Evolutionary conservation across 805 yeast species (phyloP), one percentile per base, ranked within the genome.

Genomic region (Schwanniomyces yamadae): DNA sequence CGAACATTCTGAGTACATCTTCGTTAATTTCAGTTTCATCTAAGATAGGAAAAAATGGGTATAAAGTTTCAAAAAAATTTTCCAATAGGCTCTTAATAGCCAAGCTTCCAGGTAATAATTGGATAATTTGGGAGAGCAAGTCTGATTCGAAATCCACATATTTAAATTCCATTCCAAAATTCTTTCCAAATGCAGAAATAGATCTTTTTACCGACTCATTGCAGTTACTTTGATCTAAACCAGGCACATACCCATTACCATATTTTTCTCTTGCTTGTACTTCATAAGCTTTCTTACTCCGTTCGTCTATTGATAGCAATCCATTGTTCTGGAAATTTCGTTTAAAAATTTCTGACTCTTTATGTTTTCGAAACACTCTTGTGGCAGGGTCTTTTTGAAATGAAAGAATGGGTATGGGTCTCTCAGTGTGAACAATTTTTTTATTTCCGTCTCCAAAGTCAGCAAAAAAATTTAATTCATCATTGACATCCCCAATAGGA

Each of bases 41-140:
- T 12, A 72, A 30, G 28, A 49, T 64, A 0, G 78, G 78, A 44
- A 58, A 57, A 40, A 61, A 67, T 1, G 75, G 73, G 42, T 70
- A 67, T 4, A 70, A 50, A 36, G 51, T 52, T 15, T 48, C 47
- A 50, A 67, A 71, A 44, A 64, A 73, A 4, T 71, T 41, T 14
- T 57, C 59, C 14, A 71, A 36, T 17, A 66, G 55, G 12, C 58
- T 33, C 63, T 65, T 66, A 4, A 63, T 45, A 3, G 63, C 46
- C 10, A 44, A 48, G 26, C 49, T 53, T 1, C 48, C 29, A 1
- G 78, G 77, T 5, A 69, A 43, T 0, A 56, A 41, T 3, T 46
- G 42, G 33, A 59, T 48, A 3, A 73, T 59, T 27, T 50, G 39
- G 3, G 41, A 35, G 20, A 57, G 50, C 11, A 57, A 23, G 9